Evolutionary conservation across 1,284 basidiomycete genomes (phyloP), one percentile per base, ranked within the genome.

Genomic region (Microstroma glucosiphilum): DNA sequence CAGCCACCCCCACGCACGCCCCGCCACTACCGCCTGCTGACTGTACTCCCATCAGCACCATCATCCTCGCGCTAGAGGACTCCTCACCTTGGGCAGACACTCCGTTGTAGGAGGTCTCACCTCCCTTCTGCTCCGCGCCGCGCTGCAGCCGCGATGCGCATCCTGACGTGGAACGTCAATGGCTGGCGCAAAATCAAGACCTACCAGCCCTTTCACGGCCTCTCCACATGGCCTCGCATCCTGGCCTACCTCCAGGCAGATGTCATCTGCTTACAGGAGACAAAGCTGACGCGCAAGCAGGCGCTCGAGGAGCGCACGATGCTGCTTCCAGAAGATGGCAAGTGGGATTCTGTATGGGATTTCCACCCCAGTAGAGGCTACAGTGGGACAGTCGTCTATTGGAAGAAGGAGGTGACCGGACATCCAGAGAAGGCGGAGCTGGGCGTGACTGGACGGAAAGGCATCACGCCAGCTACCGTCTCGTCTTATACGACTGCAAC

Each of bases 81-180:
- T 9, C 3, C 30, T 4, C 9, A 37, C 4, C 30, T 9, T 4
- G 30, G 9, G 30, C 30, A 37, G 30, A 37, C 30, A 37, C 30
- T 37, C 30, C 30, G 3, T 37, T 37, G 30, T 37, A 37, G 30
- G 30, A 37, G 30, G 4, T 37, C 30, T 37, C 4, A 9, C 30
- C 30, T 37, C 30, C 30, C 9, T 37, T 37, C 30, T 37, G 4
- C 30, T 37, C 30, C 9, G 30, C 30, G 30, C 30, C 30, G 30
- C 9, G 30, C 30, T 37, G 30, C 30, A 37, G 3, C 30, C 30
- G 43, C 46, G n/a, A 75, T 75, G 73, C 67, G 73, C 4, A 72
- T 75, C 60, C 61, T 63, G 6, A 65, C 66, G n/a, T 78, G 76
- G 76, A 78, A 78, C 63, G 73, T 76, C 60, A 78, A 78, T 56